Conservation (phyloP, 257 asterid genomes). For the Solanum pinnatisectum region DNA sequence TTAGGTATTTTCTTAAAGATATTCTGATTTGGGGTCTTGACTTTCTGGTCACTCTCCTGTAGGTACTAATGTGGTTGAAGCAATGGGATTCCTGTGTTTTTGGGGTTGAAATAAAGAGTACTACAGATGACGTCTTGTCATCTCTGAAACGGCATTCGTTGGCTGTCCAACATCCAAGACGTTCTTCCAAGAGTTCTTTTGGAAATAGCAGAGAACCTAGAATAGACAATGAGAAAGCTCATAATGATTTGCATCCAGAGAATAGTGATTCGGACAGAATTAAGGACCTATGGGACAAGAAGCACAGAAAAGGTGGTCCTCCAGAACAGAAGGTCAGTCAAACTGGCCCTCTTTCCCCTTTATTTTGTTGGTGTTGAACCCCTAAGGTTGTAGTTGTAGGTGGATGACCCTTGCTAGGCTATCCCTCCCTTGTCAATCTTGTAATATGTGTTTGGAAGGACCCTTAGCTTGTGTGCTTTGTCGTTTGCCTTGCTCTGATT, state of each 20-base stretch:
- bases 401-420: not conserved
- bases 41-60: slow-evolving; percentile 17
- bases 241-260: slow-evolving; percentile 32
- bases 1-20: not conserved
- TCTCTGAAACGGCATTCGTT: slow-evolving; percentile 79
- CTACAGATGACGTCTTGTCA: slow-evolving; percentile 73
- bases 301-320: slow-evolving; percentile 49
- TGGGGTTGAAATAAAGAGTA: slow-evolving; percentile 87
- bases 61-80: slow-evolving; percentile 96
- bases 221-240: slow-evolving; percentile 32
- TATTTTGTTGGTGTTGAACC: not conserved
- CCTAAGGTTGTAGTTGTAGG: not conserved
- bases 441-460: not conserved
- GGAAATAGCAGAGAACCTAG: slow-evolving; percentile 32
- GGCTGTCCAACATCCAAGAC: slow-evolving; percentile 46
- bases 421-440: not conserved
- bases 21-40: not conserved
- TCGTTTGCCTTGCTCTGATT: not conserved
- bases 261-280: slow-evolving; percentile 30
- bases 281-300: slow-evolving; percentile 54
- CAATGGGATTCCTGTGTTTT: slow-evolving; percentile 96
- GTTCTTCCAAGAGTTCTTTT: slow-evolving; percentile 35
- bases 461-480: not conserved
- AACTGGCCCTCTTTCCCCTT: not conserved
- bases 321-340: slow-evolving; percentile 79